phyloP scores from a whole-genome alignment of 257 asterid genomes.

The Nicotiana knightiana region DNA sequence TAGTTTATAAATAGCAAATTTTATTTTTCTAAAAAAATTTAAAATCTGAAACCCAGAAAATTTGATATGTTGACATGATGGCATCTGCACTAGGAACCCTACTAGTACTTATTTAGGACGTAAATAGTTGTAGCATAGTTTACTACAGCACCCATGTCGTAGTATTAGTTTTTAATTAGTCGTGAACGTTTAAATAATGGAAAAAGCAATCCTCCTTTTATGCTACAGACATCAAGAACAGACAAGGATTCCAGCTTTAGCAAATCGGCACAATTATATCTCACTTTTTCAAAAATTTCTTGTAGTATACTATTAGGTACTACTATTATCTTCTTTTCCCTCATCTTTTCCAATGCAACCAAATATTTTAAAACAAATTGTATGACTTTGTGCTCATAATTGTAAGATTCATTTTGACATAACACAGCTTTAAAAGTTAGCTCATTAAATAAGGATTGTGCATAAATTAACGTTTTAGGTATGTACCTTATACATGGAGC shows the following conservation, averaged over 20 bases:
- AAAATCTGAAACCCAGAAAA: too few species aligned
- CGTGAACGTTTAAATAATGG: background rate
- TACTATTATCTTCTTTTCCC: background rate
- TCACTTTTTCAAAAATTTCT: background rate
- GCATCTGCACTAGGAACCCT: background rate
- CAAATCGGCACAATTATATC: constrained; percentile 2
- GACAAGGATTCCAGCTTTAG: constrained; percentile 21
- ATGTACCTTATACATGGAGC: constrained; percentile 77
- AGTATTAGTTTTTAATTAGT: background rate
- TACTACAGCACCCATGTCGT: background rate
- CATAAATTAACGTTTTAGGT: background rate
- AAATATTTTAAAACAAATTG: background rate
- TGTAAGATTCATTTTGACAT: background rate
- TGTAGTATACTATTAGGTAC: background rate
- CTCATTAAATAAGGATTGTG: too few species aligned
- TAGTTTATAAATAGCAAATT: too few species aligned
- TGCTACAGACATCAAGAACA: constrained; percentile 21
- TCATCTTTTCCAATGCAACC: background rate
- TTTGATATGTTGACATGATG: background rate
- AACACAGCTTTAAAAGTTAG: background rate
- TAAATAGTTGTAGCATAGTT: background rate
- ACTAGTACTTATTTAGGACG: background rate
- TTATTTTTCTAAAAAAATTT: too few species aligned
- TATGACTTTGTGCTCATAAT: background rate
- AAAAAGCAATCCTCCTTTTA: constrained; percentile 13